A percentile compares a stretch with the other conserved stretches of the same genome.
These are phyloP conservation scores for Iris macrosiphon DNA, from an alignment of 106 monocot genomes.

Conservation along the genomic window DNA sequence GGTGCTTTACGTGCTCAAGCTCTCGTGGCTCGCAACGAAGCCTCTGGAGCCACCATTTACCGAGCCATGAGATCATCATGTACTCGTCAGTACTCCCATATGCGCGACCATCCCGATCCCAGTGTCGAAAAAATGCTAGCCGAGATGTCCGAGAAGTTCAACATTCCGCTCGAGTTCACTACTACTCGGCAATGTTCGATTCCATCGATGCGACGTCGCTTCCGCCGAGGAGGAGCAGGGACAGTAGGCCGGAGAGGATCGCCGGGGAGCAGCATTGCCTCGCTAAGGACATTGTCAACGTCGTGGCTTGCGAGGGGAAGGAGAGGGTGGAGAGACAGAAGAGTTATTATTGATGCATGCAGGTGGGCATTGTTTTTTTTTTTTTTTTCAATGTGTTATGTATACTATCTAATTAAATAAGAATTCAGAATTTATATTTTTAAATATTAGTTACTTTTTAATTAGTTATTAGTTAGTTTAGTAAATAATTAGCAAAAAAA, in stretches of 20 bases:
- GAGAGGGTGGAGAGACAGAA: slow-evolving; percentile 83
- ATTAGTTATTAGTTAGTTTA: too few species aligned
- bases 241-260: slow-evolving; percentile 62
- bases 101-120: slow-evolving; percentile 70
- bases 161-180: slow-evolving; percentile 69
- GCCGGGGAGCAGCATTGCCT: slow-evolving; percentile 86
- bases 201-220: slow-evolving; percentile 62
- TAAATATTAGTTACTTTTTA: too few species aligned
- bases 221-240: too few species aligned
- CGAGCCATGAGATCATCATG: slow-evolving; percentile 36
- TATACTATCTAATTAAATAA: too few species aligned
- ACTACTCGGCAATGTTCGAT: slow-evolving; percentile 88
- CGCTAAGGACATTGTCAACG: slow-evolving; percentile 90
- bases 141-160: slow-evolving; percentile 54
- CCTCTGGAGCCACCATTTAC: slow-evolving; percentile 71
- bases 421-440: too few species aligned
- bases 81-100: slow-evolving; percentile 62
- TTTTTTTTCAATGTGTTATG: too few species aligned
- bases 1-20: slow-evolving; percentile 82
- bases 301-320: slow-evolving; percentile 87
- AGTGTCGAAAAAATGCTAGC: slow-evolving; percentile 52
- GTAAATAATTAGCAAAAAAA: too few species aligned
- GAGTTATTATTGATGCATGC: too few species aligned
- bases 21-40: slow-evolving; percentile 57
- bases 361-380: too few species aligned